phyloP scores from a whole-genome alignment of 768 basidiomycete species.

The Pulveroboletus sp. region DNA sequence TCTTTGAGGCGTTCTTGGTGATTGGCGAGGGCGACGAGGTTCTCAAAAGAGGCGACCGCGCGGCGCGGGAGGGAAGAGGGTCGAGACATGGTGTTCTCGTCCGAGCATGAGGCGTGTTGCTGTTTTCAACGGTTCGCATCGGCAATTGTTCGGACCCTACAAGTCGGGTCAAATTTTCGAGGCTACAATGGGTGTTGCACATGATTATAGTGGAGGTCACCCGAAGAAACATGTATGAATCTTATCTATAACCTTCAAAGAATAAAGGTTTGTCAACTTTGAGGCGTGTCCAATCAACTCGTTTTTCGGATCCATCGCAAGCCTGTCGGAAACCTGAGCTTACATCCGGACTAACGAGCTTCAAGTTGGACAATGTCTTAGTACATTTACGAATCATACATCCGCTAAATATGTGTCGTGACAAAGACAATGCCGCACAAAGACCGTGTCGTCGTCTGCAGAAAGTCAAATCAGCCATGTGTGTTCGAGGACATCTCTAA shows the following conservation, averaged over 20 bases:
- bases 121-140: slow-evolving; percentile 7
- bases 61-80: slow-evolving; percentile 42
- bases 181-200: too few species aligned
- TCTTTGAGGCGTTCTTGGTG: slow-evolving; percentile 72
- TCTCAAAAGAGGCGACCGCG: slow-evolving; percentile 78
- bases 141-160: not conserved
- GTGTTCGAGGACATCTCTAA: not conserved
- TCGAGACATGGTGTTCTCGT: slow-evolving; percentile 12
- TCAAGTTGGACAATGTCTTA: too few species aligned
- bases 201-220: too few species aligned
- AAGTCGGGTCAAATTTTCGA: not conserved
- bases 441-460: slow-evolving; percentile 5
- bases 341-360: too few species aligned
- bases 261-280: too few species aligned
- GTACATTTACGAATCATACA: slow-evolving; percentile 1
- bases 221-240: too few species aligned
- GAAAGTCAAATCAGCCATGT: slow-evolving; percentile 11
- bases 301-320: too few species aligned
- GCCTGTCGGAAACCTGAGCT: too few species aligned
- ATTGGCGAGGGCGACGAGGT: slow-evolving; percentile 80
- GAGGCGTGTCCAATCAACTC: too few species aligned
- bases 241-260: too few species aligned
- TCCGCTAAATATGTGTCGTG: not conserved
- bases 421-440: slow-evolving; percentile 10
- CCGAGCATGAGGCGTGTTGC: slow-evolving; percentile 4